Base-by-base conservation (phyloP, 805 yeast species). In the Cyberlindnera veronae region DNA sequence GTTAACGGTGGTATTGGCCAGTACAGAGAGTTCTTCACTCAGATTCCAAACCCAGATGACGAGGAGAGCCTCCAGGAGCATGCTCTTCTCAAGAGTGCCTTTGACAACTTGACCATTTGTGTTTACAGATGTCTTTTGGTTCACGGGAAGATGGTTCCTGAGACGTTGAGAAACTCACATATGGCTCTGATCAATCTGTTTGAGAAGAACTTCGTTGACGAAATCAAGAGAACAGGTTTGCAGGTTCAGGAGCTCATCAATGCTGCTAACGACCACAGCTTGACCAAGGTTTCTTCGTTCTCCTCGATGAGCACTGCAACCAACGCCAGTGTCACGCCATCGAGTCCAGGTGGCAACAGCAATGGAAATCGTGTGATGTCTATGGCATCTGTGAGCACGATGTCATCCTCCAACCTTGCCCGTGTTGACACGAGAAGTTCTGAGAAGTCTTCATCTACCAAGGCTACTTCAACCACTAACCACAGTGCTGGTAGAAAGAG, bases 1-100 rank as follows among this genome's bases (percentile, higher is more conserved):
- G 91, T 88, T 6, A 88, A 88, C 58, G 96, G 96, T 26, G 96
- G 96, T 42, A 85, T 88, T 48, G 85, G 87, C 3, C 88, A 84
- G 57, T 88, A 84, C 62, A 71, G 90, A 40, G 74, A 74, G 2
- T 86, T 88, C 57, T 76, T 84, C 56, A 61, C 60, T 27, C 72
- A 69, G 35, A 62, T 60, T 7, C 53, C 57, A 19, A 52, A 53
- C 20, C 51, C 55, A 10, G 51, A 53, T 4, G 47, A 51, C 13
- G 58, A 54, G 26, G 55, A 61, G 23, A 49, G 49, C 10, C 38
- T 41, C 1, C 50, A 54, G 30, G 71, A 67, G 15, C 32, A 61
- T 11, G 47, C 48, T 5, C 41, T 59, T 13, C 46, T 69, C 28
- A 50, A 45, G 16, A 49, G 55, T 16, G 77, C 85, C 8, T 85